Base-by-base conservation (phyloP, 768 basidiomycete genomes). In the Chalciporus chontae region DNA sequence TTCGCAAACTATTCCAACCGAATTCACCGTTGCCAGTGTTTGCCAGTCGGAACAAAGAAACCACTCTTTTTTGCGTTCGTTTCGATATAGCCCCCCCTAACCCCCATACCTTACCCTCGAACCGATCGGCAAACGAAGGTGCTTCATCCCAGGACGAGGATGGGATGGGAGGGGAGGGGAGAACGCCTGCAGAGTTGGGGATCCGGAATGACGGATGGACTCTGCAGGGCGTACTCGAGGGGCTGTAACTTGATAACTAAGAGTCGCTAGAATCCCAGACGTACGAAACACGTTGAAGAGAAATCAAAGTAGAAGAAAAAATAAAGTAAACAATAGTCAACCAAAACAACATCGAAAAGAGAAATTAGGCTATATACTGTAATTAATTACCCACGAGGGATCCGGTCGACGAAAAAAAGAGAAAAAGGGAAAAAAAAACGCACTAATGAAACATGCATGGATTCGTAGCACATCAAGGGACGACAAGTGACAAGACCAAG, bases 61-160 rank as follows among this genome's bases (percentile, higher is more conserved):
- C 78, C 74, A 75, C 73, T 81, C 73, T 71, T 71, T 71, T 71
- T 69, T 71, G 74, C 75, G 73, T 71, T 66, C 55, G 49, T 34
- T 54, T 65, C 65, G 11, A 27, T 65, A 3, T 66, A 23, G 59
- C 58, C 62, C 58, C 46, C 8, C 5, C 18, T 11, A 26, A n/a
- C n/a, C n/a, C 13, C 44, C 31, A 15, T 27, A 17, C 47, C 58
- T 13, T 9, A 9, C 11, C 32, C 32, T 14, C 10, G 32, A 13
- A 13, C 32, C 5, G 14, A 15, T 32, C 32, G 32, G 43, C 50
- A 52, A 46, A 21, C 19, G 4, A 42, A n/a, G 3, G 37, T 48
- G 45, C 53, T 6, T 65, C 63, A 17, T 67, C 52, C 63, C 53
- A 45, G 47, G 41, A 56, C 50, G 39, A 34, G 32, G 42, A 37